These are phyloP conservation scores for Eucalyptus caleyi DNA, from an alignment of 345 rosid species.

Conservation along the genomic window DNA sequence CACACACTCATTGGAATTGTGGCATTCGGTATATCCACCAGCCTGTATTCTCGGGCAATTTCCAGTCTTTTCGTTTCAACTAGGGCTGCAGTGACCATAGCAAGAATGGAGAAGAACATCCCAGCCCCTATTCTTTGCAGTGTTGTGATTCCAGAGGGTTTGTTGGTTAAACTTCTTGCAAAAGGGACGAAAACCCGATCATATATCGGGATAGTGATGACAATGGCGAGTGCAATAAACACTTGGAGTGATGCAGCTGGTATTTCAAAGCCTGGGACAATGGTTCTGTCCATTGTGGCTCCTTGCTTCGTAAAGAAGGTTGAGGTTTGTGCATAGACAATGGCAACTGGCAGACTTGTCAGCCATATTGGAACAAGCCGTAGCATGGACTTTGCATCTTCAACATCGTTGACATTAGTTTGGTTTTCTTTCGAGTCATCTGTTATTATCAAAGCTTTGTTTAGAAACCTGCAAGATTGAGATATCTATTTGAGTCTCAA, in stretches of 20 bases:
- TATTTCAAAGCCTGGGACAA: slow-evolving; percentile 15
- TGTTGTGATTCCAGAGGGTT: slow-evolving; percentile 7
- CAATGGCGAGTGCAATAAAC: slow-evolving; percentile 28
- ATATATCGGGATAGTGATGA: slow-evolving; percentile 38
- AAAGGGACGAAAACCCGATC: slow-evolving; percentile 38
- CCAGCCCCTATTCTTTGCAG: slow-evolving; percentile 13
- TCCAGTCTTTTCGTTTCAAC: slow-evolving; percentile 9
- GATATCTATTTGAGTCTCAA: not conserved
- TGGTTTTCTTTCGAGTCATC: slow-evolving; percentile 4
- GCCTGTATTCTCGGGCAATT: slow-evolving; percentile 1
- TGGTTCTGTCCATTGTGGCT: slow-evolving; percentile 38
- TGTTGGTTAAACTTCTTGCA: slow-evolving; percentile 5
- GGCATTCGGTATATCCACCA: slow-evolving; percentile 1
- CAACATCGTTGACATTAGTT: slow-evolving; percentile 17
- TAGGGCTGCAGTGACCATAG: slow-evolving; percentile 8
- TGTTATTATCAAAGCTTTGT: slow-evolving; percentile 31
- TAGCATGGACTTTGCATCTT: slow-evolving; percentile 35
- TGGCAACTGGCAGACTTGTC: slow-evolving; percentile 30
- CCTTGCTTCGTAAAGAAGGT: slow-evolving; percentile 65
- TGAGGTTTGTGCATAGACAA: slow-evolving; percentile 37
- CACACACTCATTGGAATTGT: slow-evolving; percentile 13
- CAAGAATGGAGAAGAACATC: slow-evolving; percentile 4
- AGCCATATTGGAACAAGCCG: slow-evolving; percentile 46
- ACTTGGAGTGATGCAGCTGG: slow-evolving; percentile 53
- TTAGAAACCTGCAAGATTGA: slow-evolving; percentile 25